These are phyloP conservation scores for Cladosporium sp. DNA, from an alignment of 2,329 filamentous ascomycete genomes.

Conservation along the genomic window DNA sequence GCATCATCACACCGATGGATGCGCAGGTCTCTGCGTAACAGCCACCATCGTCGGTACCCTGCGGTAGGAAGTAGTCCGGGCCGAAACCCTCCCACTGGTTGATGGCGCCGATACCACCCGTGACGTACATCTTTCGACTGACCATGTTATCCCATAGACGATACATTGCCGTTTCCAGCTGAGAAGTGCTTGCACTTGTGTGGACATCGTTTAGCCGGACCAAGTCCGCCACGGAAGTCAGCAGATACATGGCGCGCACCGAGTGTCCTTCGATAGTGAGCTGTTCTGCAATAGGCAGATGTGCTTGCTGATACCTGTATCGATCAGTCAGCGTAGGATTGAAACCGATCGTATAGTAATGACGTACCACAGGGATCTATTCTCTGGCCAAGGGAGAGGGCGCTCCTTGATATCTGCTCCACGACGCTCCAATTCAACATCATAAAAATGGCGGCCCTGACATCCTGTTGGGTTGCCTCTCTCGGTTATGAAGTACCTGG, in stretches of 20 bases:
- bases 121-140: conserved; percentile 58
- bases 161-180: conserved; percentile 39
- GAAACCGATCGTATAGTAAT: background rate
- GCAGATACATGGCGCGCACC: conserved; percentile 57
- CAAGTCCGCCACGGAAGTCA: conserved; percentile 55
- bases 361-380: conserved; percentile 34
- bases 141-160: conserved; percentile 58
- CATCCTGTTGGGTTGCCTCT: conserved; percentile 50
- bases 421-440: conserved; percentile 48
- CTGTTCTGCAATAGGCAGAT: conserved; percentile 52
- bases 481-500: conserved; percentile 54
- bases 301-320: conserved; percentile 44
- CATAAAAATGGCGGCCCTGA: conserved; percentile 50
- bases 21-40: conserved; percentile 61
- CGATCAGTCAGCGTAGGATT: conserved; percentile 36
- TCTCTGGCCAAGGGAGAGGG: conserved; percentile 45
- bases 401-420: conserved; percentile 47
- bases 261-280: conserved; percentile 54
- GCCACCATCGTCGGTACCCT: conserved; percentile 56
- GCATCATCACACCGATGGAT: conserved; percentile 56
- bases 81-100: conserved; percentile 59
- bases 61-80: conserved; percentile 54
- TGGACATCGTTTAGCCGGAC: conserved; percentile 35
- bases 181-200: conserved; percentile 18
- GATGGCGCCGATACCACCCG: conserved; percentile 55